Base-by-base conservation (phyloP, 2,329 filamentous ascomycete genomes). In the Colletotrichum tropicale region DNA sequence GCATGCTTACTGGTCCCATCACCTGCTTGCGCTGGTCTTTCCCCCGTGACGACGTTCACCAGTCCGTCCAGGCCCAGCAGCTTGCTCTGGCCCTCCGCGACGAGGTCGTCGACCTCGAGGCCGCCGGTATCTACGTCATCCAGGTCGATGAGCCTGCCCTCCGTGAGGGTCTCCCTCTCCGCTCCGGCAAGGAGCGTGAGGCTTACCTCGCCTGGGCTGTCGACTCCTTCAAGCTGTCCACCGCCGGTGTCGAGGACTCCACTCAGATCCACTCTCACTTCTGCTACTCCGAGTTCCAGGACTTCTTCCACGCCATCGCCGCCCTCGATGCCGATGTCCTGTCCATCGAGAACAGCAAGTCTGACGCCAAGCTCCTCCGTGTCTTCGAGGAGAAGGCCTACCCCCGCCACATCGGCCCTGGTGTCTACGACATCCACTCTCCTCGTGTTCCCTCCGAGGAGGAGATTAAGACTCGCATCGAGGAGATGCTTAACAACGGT, bases 221-320 rank as follows among this genome's bases (percentile, higher is more conserved):
- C 83, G 94, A 98, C 89, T 96, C 96, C 82, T 99, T 99, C 96
- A 96, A 95, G 86, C 95, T 99, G 80, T 93, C 96, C 80, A 98
- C 96, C 82, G 93, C 96, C 77, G 97, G 96, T 86, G 96, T 99
- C 77, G 89, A 96, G 89, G 95, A 99, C 88, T 95, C 94, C 75
- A 99, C 97, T 81, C 97, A 99, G 92, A 98, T 99, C 87, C 97
- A 99, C 94, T 98, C 96, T 79, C 97, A 99, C 92, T 99, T 99
- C 95, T 99, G 97, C 89, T 99, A 99, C 94, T 98, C 97, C 69
- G 97, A 99, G 92, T 99, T 99, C 95, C 97, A 99, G 90, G 97
- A 99, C 91, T 99, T 99, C 93, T 99, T 99, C 96, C 95, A 98
- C 89, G 97, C 97, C 89, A 99, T 99, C 82, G 95, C 97, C 79